A percentile compares a stretch with the other conserved stretches of the same genome.
phyloP scores from a whole-genome alignment of 2,329 filamentous ascomycete genomes.

The Sarocladium brachiariae region DNA sequence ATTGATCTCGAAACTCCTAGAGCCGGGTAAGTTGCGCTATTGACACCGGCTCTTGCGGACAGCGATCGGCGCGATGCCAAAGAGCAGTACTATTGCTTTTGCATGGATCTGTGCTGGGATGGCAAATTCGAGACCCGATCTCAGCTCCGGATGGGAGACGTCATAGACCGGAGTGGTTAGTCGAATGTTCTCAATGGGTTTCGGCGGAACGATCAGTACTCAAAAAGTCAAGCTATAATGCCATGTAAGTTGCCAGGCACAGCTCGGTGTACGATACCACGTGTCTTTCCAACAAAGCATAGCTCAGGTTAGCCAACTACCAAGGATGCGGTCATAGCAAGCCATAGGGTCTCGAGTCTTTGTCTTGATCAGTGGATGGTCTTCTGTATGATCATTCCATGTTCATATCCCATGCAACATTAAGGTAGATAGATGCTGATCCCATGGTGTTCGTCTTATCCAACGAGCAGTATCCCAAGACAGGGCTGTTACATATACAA shows the following conservation, averaged over 20 bases:
- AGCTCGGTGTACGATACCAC: too few relatives aligned
- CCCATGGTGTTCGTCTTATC: background rate
- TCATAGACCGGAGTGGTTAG: constrained; percentile 3
- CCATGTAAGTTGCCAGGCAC: too few relatives aligned
- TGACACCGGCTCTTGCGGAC: background rate
- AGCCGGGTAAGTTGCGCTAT: too few relatives aligned
- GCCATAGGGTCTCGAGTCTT: too few relatives aligned
- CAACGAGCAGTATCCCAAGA: background rate
- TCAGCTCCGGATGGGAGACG: too few relatives aligned
- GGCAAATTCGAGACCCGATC: background rate
- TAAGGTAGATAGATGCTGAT: constrained; percentile 4
- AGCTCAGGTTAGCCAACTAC: background rate
- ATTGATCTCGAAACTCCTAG: too few relatives aligned
- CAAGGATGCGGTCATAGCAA: too few relatives aligned
- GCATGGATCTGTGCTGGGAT: background rate
- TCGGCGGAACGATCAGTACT: too few relatives aligned
- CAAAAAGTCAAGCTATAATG: too few relatives aligned
- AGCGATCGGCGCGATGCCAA: background rate
- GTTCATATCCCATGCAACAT: constrained; percentile 13
- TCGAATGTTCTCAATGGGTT: background rate
- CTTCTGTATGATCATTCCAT: constrained; percentile 10
- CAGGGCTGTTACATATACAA: constrained; percentile 8
- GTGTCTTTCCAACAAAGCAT: too few relatives aligned
- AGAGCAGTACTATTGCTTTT: constrained; percentile 6
- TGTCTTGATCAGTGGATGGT: constrained; percentile 6